Percentiles rank a stretch among this genome's conserved stretches.
phyloP scores from a whole-genome alignment of 495 filamentous ascomycete species.

The Aspergillus conjunctus region DNA sequence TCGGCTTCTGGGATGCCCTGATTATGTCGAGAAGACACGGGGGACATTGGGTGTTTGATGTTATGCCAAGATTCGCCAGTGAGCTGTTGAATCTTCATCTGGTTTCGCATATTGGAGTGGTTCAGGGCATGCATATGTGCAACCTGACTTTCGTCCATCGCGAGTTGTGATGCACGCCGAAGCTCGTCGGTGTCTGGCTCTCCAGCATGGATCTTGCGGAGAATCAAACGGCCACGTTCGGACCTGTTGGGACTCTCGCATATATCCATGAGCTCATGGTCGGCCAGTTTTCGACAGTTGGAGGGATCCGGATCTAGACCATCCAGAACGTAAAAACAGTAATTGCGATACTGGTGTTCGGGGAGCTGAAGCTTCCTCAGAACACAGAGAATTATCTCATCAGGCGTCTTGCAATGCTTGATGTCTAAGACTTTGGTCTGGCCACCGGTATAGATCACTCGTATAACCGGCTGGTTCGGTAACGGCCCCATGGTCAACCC shows the following conservation, averaged over 20 bases:
- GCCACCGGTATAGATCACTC: conserved; percentile 89
- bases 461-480: conserved; percentile 81
- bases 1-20: conserved; percentile 57
- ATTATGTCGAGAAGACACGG: conserved; percentile 64
- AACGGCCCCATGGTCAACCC: conserved; percentile 78
- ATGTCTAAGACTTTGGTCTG: conserved; percentile 89
- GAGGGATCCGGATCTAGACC: conserved; percentile 79
- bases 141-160: conserved; percentile 75
- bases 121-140: conserved; percentile 67
- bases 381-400: conserved; percentile 85
- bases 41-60: conserved; percentile 79
- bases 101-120: conserved; percentile 64
- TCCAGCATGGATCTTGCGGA: conserved; percentile 83
- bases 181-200: conserved; percentile 82
- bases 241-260: conserved; percentile 60
- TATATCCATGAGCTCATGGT: conserved; percentile 84
- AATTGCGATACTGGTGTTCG: conserved; percentile 75
- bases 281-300: conserved; percentile 75
- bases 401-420: conserved; percentile 82
- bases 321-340: conserved; percentile 81
- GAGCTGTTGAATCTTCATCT: conserved; percentile 77
- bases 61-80: conserved; percentile 83
- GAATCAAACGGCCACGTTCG: conserved; percentile 86
- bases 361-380: conserved; percentile 77
- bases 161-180: conserved; percentile 78